A percentile compares a stretch with the other conserved stretches of the same genome.
Conservation (phyloP, 73 alveolate genomes). For the Tetrahymena borealis region DNA sequence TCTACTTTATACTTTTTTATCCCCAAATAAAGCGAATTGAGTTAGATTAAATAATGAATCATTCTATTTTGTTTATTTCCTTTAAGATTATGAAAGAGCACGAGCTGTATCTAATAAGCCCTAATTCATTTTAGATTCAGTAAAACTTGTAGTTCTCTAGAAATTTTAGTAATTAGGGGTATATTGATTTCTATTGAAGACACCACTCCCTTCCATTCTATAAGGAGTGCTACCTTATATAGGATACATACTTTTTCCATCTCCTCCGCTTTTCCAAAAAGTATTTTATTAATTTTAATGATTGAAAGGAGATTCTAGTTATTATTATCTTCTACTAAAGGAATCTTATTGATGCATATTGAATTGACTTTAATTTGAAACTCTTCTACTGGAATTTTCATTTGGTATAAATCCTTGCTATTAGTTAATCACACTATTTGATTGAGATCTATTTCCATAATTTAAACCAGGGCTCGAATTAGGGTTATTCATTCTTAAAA, state of each 20-base stretch:
- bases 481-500: not conserved
- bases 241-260: too few species aligned
- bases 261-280: not conserved
- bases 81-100: not conserved
- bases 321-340: not conserved
- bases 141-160: not conserved
- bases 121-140: not conserved
- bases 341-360: not conserved
- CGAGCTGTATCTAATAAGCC: not conserved
- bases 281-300: not conserved
- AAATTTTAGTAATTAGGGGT: constrained; percentile 1
- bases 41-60: not conserved
- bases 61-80: not conserved
- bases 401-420: not conserved
- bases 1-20: not conserved
- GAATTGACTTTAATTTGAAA: not conserved
- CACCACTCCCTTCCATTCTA: not conserved
- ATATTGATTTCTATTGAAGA: not conserved
- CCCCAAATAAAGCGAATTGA: not conserved
- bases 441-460: not conserved
- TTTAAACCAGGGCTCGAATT: not conserved
- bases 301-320: not conserved
- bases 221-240: too few species aligned
- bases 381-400: not conserved
- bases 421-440: not conserved